Conservation (phyloP, 2,329 filamentous ascomycete species). For the Sphaerostilbella broomeana region DNA sequence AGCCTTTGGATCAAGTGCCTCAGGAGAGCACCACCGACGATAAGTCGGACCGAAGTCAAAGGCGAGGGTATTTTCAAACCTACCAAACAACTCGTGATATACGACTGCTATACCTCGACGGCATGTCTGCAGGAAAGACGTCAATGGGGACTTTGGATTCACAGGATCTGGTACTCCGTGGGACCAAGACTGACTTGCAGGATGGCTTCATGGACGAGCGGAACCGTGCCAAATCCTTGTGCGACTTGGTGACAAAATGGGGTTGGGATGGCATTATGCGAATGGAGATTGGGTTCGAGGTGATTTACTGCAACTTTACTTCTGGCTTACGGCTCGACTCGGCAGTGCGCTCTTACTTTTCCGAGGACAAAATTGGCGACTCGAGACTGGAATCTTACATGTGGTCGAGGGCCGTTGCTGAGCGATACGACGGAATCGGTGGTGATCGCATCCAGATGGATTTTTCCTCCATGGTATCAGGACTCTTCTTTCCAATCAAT, state of each 20-base stretch:
- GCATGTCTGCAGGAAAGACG: constrained; percentile 61
- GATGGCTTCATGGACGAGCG: constrained; percentile 35
- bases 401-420: constrained; percentile 34
- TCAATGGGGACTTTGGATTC: constrained; percentile 60
- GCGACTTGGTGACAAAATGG: constrained; percentile 45
- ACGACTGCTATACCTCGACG: constrained; percentile 61
- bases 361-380: constrained; percentile 15
- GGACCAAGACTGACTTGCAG: constrained; percentile 20
- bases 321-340: constrained; percentile 34
- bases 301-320: constrained; percentile 60
- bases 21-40: background rate
- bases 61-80: constrained; percentile 61
- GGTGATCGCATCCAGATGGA: constrained; percentile 36
- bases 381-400: constrained; percentile 29
- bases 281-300: constrained; percentile 65
- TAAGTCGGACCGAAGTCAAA: constrained; percentile 11
- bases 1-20: constrained; percentile 8
- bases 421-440: constrained; percentile 42
- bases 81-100: constrained; percentile 54
- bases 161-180: constrained; percentile 56
- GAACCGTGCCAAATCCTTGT: constrained; percentile 48
- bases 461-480: constrained; percentile 46
- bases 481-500: constrained; percentile 45
- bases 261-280: constrained; percentile 60
- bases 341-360: constrained; percentile 22